phyloP scores from a whole-genome alignment of 345 rosid genomes.

The Rubroshorea leprosula region DNA sequence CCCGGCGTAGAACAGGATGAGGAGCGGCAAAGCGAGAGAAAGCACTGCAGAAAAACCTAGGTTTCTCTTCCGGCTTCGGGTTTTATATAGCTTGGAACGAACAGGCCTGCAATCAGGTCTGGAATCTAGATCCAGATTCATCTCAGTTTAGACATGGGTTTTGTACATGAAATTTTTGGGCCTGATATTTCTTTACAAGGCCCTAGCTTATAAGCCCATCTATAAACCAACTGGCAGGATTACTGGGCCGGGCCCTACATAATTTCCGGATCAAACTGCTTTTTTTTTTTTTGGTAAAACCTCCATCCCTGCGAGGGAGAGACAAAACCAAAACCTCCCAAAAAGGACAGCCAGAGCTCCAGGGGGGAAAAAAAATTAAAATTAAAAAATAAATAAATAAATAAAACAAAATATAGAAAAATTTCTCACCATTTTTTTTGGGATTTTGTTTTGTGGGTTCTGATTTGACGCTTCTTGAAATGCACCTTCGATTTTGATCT shows the following conservation, averaged over 20 bases:
- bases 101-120: too few relatives aligned
- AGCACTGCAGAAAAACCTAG: not conserved
- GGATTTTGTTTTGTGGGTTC: not conserved
- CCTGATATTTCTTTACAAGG: too few relatives aligned
- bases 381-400: too few relatives aligned
- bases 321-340: not conserved
- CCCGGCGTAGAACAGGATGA: not conserved
- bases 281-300: not conserved
- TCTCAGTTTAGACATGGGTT: too few relatives aligned
- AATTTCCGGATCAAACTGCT: not conserved
- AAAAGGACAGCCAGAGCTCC: not conserved
- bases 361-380: not conserved
- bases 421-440: too few relatives aligned
- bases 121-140: too few relatives aligned
- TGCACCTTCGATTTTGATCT: not conserved
- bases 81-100: too few relatives aligned
- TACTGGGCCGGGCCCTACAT: not conserved
- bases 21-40: not conserved
- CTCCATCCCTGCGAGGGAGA: not conserved
- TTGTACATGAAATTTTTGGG: too few relatives aligned
- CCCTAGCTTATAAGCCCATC: too few relatives aligned
- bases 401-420: too few relatives aligned
- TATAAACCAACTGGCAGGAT: not conserved
- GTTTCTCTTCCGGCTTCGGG: not conserved
- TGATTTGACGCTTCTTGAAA: not conserved